A percentile compares a stretch with the other conserved stretches of the same genome.
phyloP scores from a whole-genome alignment of 768 basidiomycete genomes.

The Collybia sordida region DNA sequence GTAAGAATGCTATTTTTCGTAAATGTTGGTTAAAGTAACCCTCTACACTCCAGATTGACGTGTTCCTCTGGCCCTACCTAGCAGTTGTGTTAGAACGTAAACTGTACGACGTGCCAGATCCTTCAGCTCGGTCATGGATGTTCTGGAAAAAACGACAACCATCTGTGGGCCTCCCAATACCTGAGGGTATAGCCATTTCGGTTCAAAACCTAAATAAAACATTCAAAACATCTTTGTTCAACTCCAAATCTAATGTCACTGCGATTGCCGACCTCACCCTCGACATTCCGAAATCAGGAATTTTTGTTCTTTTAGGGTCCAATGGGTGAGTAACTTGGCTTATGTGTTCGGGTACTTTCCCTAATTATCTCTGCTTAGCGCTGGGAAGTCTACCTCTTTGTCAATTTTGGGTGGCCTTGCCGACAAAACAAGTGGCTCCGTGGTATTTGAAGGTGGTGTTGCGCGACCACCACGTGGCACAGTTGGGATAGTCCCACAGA shows the following conservation, averaged over 20 bases:
- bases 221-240: conserved; percentile 50
- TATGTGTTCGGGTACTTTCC: no score
- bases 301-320: conserved; percentile 76
- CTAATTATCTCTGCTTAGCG: conserved; percentile 35
- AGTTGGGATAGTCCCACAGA: conserved; percentile 79
- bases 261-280: conserved; percentile 68
- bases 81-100: conserved; percentile 57
- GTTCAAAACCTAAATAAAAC: conserved; percentile 60
- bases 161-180: conserved; percentile 17
- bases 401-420: conserved; percentile 66
- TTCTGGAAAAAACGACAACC: conserved; percentile 30
- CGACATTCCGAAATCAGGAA: conserved; percentile 68
- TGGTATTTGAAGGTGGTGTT: conserved; percentile 55
- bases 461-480: conserved; percentile 59
- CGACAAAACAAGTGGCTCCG: conserved; percentile 55
- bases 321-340: conserved; percentile 47
- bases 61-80: conserved; percentile 75
- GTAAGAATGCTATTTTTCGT: conserved; percentile 37
- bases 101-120: conserved; percentile 59
- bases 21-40: background rate
- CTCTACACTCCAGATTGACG: conserved; percentile 47
- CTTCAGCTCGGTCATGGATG: conserved; percentile 26
- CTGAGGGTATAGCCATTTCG: conserved; percentile 54
- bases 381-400: conserved; percentile 75
- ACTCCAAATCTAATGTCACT: conserved; percentile 47